A percentile compares a stretch with the other conserved stretches of the same genome.
phyloP scores from a whole-genome alignment of 257 asterid genomes.

The Leonotis leonurus region DNA sequence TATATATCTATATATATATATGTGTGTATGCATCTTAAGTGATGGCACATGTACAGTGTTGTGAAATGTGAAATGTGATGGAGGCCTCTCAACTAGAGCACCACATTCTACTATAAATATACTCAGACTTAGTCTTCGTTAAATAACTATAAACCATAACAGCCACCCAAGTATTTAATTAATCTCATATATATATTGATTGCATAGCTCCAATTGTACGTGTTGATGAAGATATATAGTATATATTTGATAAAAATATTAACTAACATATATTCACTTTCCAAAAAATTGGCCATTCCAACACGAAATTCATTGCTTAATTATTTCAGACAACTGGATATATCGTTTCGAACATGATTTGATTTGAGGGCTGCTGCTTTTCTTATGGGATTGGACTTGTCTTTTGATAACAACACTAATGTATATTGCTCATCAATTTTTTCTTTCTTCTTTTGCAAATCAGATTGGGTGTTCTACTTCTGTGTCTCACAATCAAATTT shows the following conservation, averaged over 20 bases:
- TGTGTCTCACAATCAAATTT: too few relatives aligned
- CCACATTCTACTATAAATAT: background rate
- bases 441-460: too few relatives aligned
- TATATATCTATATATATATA: too few relatives aligned
- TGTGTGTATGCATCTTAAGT: too few relatives aligned
- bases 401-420: conserved; percentile 14
- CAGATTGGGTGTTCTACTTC: too few relatives aligned
- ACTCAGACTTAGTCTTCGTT: conserved; percentile 33
- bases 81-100: conserved; percentile 33
- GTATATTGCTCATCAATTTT: too few relatives aligned
- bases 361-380: conserved; percentile 13
- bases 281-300: conserved; percentile 14
- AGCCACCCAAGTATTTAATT: background rate
- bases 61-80: too few relatives aligned
- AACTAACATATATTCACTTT: background rate
- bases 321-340: conserved; percentile 18
- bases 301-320: conserved; percentile 31
- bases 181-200: too few relatives aligned
- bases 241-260: background rate
- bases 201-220: too few relatives aligned
- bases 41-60: too few relatives aligned
- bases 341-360: background rate
- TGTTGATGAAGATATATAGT: conserved; percentile 31
- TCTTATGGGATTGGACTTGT: conserved; percentile 28
- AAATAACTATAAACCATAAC: conserved; percentile 34